Conservation (phyloP, 1,139 yeast species). For the Diutina mesorugosa region DNA sequence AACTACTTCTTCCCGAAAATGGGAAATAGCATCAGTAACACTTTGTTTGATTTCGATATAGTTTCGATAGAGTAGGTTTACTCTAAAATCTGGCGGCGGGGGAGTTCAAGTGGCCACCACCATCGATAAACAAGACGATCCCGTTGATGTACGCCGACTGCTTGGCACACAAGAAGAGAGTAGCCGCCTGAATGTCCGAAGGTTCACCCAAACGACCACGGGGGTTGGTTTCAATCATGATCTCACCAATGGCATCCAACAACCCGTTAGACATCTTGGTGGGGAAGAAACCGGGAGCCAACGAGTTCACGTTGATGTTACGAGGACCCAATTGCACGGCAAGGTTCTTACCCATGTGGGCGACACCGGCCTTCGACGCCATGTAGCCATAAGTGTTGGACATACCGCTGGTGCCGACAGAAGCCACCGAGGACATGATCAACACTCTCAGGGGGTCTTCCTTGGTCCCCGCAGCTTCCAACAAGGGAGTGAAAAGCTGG, state of each 20-base stretch:
- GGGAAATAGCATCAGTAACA: too few species aligned
- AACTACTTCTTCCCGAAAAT: too few species aligned
- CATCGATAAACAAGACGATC: constrained; percentile 62
- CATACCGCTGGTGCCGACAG: constrained; percentile 18
- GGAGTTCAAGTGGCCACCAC: constrained; percentile 34
- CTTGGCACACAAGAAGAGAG: constrained; percentile 45
- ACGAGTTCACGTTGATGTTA: constrained; percentile 51
- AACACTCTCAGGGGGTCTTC: constrained; percentile 57
- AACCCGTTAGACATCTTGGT: constrained; percentile 66
- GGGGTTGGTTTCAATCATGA: constrained; percentile 41
- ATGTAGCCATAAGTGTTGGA: constrained; percentile 40
- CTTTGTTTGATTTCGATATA: too few species aligned
- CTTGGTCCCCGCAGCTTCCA: constrained; percentile 39
- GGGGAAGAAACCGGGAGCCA: constrained; percentile 76
- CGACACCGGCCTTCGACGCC: constrained; percentile 70
- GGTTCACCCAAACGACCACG: constrained; percentile 50
- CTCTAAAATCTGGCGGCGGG: constrained; percentile 1
- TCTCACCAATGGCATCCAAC: constrained; percentile 40
- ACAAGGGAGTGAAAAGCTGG: constrained; percentile 46
- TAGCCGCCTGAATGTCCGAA: constrained; percentile 48
- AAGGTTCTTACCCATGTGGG: constrained; percentile 53
- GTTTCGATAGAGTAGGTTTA: not conserved
- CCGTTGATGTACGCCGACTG: constrained; percentile 60
- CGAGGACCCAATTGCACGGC: constrained; percentile 56
- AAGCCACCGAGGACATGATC: constrained; percentile 55